Evolutionary conservation across 140 eudicot species (phyloP).

Genomic region (Bidens hawaiensis): DNA sequence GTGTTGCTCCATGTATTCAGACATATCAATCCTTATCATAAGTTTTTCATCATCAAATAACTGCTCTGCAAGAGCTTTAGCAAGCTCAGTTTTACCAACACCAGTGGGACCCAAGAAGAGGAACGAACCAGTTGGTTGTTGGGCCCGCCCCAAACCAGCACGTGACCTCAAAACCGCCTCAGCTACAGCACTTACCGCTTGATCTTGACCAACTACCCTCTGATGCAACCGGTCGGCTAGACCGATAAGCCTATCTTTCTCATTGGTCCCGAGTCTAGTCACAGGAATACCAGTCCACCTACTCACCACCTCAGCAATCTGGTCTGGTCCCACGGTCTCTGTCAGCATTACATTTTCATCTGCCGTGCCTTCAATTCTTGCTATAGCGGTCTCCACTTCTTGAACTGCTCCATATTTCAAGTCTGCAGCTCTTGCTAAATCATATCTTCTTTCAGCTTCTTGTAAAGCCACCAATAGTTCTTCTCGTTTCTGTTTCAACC

Average conservation of each 20-base stretch:
- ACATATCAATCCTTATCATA: constrained; percentile 85
- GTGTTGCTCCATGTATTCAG: constrained; percentile 96
- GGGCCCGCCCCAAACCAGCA: constrained; percentile 95
- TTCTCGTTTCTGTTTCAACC: constrained; percentile 71
- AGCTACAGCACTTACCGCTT: constrained; percentile 85
- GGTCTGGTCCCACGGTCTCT: constrained; percentile 90
- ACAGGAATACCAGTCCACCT: constrained; percentile 99
- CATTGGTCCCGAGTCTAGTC: constrained; percentile 83
- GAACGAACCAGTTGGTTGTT: constrained; percentile 95
- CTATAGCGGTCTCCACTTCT: constrained; percentile 76
- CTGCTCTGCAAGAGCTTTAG: constrained; percentile 94
- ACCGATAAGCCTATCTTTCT: constrained; percentile 75
- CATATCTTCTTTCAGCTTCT: constrained; percentile 90
- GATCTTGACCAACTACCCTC: constrained; percentile 86
- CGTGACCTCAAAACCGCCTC: constrained; percentile 92
- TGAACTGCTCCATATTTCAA: constrained; percentile 81
- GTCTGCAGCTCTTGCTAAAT: constrained; percentile 88
- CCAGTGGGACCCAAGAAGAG: constrained; percentile 95
- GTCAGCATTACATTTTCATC: constrained; percentile 64
- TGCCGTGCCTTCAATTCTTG: constrained; percentile 56
- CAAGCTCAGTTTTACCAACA: constrained; percentile 96
- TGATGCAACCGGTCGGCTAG: constrained; percentile 72
- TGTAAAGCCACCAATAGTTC: constrained; percentile 56
- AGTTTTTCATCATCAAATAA: constrained; percentile 82
- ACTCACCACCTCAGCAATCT: constrained; percentile 93